Evolutionary conservation across 2,329 filamentous ascomycete species (phyloP).

Genomic region (Xylaria sp.): DNA sequence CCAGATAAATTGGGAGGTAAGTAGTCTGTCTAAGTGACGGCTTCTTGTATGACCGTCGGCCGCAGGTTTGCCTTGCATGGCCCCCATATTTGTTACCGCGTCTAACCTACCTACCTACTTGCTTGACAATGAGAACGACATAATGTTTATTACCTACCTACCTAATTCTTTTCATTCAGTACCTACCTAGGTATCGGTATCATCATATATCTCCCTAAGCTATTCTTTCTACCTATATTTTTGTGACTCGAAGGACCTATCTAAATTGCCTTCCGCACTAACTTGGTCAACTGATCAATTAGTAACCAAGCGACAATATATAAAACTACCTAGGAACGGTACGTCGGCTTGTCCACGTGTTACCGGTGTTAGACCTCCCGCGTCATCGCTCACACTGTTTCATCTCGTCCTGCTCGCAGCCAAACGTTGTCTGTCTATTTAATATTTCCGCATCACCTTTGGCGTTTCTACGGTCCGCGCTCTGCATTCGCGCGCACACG

Average conservation of each 20-base stretch:
- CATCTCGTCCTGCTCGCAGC: neutral
- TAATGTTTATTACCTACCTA: no score
- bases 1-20: neutral
- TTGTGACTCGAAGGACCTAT: neutral
- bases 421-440: slow-evolving; percentile 4
- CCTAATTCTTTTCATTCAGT: neutral
- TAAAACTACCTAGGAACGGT: no score
- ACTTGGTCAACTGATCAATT: neutral
- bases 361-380: slow-evolving; percentile 7
- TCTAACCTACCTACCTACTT: no score
- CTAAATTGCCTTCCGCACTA: neutral
- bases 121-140: neutral
- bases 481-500: no score
- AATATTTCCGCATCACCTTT: neutral
- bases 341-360: slow-evolving; percentile 17
- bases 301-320: neutral
- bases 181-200: neutral
- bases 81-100: neutral
- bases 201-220: neutral
- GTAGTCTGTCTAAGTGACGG: neutral
- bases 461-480: neutral
- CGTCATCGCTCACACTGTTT: slow-evolving; percentile 12
- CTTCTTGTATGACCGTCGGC: neutral
- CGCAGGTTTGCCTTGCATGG: neutral
- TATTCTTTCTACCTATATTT: neutral